Percentiles rank a stretch among this genome's conserved stretches.
These are phyloP conservation scores for Diddensiella caesifluorescens DNA, from an alignment of 805 yeast species.

Conservation along the genomic window DNA sequence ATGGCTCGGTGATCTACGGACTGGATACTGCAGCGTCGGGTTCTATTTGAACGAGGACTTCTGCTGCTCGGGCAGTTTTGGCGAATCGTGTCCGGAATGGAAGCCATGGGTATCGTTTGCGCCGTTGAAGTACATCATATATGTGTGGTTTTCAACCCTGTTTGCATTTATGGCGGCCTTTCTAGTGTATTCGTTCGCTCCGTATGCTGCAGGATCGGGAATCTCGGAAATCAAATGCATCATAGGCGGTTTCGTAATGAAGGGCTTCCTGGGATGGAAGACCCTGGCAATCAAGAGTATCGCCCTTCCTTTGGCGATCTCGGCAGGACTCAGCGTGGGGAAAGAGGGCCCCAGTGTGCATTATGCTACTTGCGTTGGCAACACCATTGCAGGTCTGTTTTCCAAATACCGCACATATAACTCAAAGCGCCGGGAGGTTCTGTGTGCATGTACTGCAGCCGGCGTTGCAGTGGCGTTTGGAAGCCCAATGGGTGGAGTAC, in stretches of 20 bases:
- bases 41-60: slow-evolving; percentile 68
- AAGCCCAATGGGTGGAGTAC: slow-evolving; percentile 94
- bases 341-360: slow-evolving; percentile 99
- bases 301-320: slow-evolving; percentile 84
- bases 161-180: slow-evolving; percentile 64
- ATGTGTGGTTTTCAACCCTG: slow-evolving; percentile 50
- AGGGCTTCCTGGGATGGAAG: slow-evolving; percentile 67
- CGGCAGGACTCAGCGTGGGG: slow-evolving; percentile 90
- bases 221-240: slow-evolving; percentile 95
- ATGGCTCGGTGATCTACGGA: slow-evolving; percentile 71
- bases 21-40: slow-evolving; percentile 69
- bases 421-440: slow-evolving; percentile 45
- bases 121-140: slow-evolving; percentile 47
- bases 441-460: slow-evolving; percentile 92
- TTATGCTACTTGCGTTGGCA: slow-evolving; percentile 95
- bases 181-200: slow-evolving; percentile 67
- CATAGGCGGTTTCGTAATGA: slow-evolving; percentile 79
- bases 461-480: slow-evolving; percentile 99
- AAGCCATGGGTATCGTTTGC: slow-evolving; percentile 50
- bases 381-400: slow-evolving; percentile 58
- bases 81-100: slow-evolving; percentile 61
- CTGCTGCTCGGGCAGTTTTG: slow-evolving; percentile 71
- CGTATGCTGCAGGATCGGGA: slow-evolving; percentile 95
- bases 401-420: slow-evolving; percentile 33
- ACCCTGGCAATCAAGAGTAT: slow-evolving; percentile 72